These are phyloP conservation scores for Pleurotus sapidus DNA, from an alignment of 768 basidiomycete genomes.

Conservation along the genomic window DNA sequence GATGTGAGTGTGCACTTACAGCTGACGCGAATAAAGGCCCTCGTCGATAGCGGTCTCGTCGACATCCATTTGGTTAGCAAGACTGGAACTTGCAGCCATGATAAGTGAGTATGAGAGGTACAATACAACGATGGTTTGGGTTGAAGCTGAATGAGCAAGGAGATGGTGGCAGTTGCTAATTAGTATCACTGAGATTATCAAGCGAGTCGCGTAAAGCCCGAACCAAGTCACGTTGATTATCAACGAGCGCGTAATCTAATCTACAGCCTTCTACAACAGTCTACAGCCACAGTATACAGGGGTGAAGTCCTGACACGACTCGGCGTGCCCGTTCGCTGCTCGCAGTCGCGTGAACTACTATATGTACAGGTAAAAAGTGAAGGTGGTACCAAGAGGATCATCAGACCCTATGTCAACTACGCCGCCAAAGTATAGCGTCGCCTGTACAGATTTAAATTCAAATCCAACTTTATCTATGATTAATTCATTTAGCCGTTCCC, in stretches of 20 bases:
- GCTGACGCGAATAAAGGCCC: constrained; percentile 89
- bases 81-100: constrained; percentile 38
- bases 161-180: background rate
- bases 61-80: constrained; percentile 68
- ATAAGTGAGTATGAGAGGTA: constrained; percentile 12
- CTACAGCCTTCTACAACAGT: background rate
- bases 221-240: constrained; percentile 2
- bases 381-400: too few species aligned
- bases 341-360: too few species aligned
- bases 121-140: constrained; percentile 14
- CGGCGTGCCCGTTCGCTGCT: too few species aligned
- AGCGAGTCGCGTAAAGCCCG: background rate
- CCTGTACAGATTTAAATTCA: too few species aligned
- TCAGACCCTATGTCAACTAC: too few species aligned
- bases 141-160: constrained; percentile 10
- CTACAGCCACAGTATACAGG: too few species aligned
- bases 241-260: background rate
- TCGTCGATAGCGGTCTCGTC: constrained; percentile 90
- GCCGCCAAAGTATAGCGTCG: too few species aligned
- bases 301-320: too few species aligned
- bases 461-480: too few species aligned
- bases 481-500: too few species aligned
- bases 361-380: too few species aligned
- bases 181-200: constrained; percentile 1
- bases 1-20: constrained; percentile 49